Base-by-base conservation (phyloP, 371 early-diverging fungal genomes). In the Rhizomucor pusillus region DNA sequence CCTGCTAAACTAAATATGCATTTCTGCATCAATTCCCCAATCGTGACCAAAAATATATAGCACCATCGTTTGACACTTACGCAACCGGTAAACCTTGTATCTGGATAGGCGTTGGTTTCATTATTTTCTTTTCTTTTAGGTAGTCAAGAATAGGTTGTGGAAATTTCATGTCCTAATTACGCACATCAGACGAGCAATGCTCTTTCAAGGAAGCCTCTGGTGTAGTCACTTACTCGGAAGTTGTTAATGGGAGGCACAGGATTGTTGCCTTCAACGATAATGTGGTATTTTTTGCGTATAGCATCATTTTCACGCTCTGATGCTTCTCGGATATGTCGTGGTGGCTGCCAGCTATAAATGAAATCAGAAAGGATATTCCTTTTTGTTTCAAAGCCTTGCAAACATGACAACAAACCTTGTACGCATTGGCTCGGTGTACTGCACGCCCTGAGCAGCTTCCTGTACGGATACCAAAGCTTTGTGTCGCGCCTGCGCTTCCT, bases 51-150 rank as follows among this genome's bases (percentile, higher is more conserved):
- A n/a, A n/a, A n/a, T n/a, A n/a, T n/a, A n/a, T n/a, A 29, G 29
- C 29, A 29, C 7, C 29, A 29, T 50, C 22, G 18, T 34, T 13
- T 41, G 6, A 23, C 24, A 68, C 76, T 70, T 77, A 75, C 73
- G 85, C 85, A 6, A 86, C 79, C 6, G 92, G 86, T 36, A 89
- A 59, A 34, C 97, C 99, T 69, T 99, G 99, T 46, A 93, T 85
- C 76, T 99, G 99, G 70, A 99, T 99, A 16, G 97, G 89, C 16
- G 99, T 97, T 0, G 99, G 99, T 34, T 79, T 74, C 12, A 79
- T 77, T 73, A 96, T 98, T 2, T 90, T 89, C 54, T 89, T 90
- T 14, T 72, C 70, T 65, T 82, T 75, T 39, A 99, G 82, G 61
- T 93, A 91, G 9, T 88, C 81, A 39, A 97, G 61, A 24, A 99